Conservation (phyloP, 1,139 yeast genomes). For the Lodderomyces jiufengensis region DNA sequence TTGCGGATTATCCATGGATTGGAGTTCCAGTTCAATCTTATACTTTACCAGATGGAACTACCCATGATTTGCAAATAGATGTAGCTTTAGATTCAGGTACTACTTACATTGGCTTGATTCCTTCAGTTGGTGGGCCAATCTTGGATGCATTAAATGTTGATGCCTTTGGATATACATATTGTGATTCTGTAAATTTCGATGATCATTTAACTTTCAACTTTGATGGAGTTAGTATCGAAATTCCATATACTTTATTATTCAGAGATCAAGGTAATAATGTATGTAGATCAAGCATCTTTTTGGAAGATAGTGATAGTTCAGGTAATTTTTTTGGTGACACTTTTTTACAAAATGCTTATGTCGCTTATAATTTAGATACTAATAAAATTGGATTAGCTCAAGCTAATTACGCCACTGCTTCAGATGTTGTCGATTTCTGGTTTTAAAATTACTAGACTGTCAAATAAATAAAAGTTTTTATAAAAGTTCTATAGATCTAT, state of each 20-base stretch:
- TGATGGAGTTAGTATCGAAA: constrained; percentile 3
- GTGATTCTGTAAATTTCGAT: constrained; percentile 1
- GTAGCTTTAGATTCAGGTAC: constrained; percentile 3
- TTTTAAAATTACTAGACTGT: constrained; percentile 6
- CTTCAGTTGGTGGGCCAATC: constrained; percentile 1
- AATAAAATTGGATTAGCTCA: constrained; percentile 8
- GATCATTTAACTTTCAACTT: constrained; percentile 4
- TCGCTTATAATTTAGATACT: constrained; percentile 22
- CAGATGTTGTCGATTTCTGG: constrained; percentile 8
- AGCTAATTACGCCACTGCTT: constrained; percentile 2
- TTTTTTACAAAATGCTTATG: constrained; percentile 40
- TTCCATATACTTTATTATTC: constrained; percentile 3
- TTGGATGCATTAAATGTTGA: constrained; percentile 1
- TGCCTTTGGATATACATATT: neutral
- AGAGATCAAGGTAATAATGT: neutral
- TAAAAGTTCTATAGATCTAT: no score
- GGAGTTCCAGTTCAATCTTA: neutral
- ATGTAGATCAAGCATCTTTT: constrained; percentile 4
- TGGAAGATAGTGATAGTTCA: neutral
- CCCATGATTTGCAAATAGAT: neutral
- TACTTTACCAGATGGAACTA: neutral
- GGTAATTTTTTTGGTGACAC: constrained; percentile 27
- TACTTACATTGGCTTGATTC: constrained; percentile 2
- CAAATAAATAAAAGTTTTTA: no score
- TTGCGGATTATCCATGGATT: constrained; percentile 1